phyloP scores from a whole-genome alignment of 2,329 filamentous ascomycete species.

The Cercospora sp. region DNA sequence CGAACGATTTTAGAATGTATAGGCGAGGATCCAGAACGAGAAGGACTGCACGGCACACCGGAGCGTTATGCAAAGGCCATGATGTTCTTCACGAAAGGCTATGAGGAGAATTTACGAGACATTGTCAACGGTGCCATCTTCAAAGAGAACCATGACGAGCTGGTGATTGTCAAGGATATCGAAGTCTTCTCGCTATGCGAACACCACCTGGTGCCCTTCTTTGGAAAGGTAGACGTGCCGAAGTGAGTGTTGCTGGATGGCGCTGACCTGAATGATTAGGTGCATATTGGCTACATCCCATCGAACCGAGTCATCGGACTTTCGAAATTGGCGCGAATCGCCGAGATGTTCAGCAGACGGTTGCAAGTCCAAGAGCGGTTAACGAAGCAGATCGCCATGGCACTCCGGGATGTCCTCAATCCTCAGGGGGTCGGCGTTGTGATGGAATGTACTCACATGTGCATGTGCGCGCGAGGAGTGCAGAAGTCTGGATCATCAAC shows the following conservation, averaged over 20 bases:
- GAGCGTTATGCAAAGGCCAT: slow-evolving; percentile 92
- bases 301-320: slow-evolving; percentile 88
- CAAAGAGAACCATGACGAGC: slow-evolving; percentile 92
- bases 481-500: slow-evolving; percentile 85
- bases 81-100: slow-evolving; percentile 94
- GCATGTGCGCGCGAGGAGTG: slow-evolving; percentile 99
- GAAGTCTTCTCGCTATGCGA: slow-evolving; percentile 94
- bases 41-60: slow-evolving; percentile 67
- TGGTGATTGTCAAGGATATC: slow-evolving; percentile 98
- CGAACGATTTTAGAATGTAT: slow-evolving; percentile 65
- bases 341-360: slow-evolving; percentile 92
- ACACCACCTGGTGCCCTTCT: slow-evolving; percentile 96
- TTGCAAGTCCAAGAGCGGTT: slow-evolving; percentile 95
- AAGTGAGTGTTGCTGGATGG: not conserved
- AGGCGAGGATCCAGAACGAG: slow-evolving; percentile 64
- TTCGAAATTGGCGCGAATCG: slow-evolving; percentile 91
- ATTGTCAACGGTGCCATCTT: slow-evolving; percentile 94
- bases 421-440: slow-evolving; percentile 95
- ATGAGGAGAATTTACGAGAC: slow-evolving; percentile 88
- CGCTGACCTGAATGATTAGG: slow-evolving; percentile 54
- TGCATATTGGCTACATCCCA: slow-evolving; percentile 99
- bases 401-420: slow-evolving; percentile 87
- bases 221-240: slow-evolving; percentile 68
- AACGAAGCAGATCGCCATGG: slow-evolving; percentile 92
- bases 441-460: slow-evolving; percentile 94